These are phyloP conservation scores for Adenanthera pavonina DNA, from an alignment of 306 rosid genomes.

Conservation along the genomic window DNA sequence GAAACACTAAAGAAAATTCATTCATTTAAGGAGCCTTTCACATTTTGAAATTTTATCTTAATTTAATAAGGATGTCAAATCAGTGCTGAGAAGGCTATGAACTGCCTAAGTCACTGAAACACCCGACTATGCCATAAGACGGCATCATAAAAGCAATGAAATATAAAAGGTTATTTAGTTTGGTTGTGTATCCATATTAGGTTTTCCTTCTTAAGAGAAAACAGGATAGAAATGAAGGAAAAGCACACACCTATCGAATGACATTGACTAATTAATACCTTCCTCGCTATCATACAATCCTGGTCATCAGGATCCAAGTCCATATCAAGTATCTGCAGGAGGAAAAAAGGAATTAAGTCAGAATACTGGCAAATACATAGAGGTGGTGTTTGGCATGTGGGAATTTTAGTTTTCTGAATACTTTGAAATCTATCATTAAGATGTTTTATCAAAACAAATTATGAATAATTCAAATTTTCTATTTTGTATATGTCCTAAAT, in stretches of 20 bases:
- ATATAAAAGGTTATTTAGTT: slow-evolving; percentile 22
- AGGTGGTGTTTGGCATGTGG: not conserved
- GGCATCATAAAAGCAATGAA: slow-evolving; percentile 8
- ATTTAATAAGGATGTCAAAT: not conserved
- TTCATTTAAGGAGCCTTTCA: not conserved
- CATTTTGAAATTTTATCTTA: not conserved
- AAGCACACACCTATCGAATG: slow-evolving; percentile 2
- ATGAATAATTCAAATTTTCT: not conserved
- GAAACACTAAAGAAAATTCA: not conserved
- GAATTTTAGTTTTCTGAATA: not conserved
- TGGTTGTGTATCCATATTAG: slow-evolving; percentile 1
- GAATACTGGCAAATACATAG: slow-evolving; percentile 11
- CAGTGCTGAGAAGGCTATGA: slow-evolving; percentile 23
- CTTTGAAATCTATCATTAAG: not conserved
- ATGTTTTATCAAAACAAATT: too few species aligned
- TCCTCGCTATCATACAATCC: slow-evolving; percentile 62
- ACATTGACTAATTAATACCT: slow-evolving; percentile 57
- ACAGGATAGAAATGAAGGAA: slow-evolving; percentile 10
- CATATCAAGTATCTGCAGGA: slow-evolving; percentile 86
- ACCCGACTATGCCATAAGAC: slow-evolving; percentile 2
- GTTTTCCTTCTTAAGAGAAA: slow-evolving; percentile 27
- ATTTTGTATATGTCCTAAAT: not conserved
- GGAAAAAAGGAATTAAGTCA: slow-evolving; percentile 10
- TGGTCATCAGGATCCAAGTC: slow-evolving; percentile 88
- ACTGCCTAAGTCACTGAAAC: slow-evolving; percentile 15